Evolutionary conservation across 805 yeast species (phyloP).

Genomic region (Suhomyces prunicola): DNA sequence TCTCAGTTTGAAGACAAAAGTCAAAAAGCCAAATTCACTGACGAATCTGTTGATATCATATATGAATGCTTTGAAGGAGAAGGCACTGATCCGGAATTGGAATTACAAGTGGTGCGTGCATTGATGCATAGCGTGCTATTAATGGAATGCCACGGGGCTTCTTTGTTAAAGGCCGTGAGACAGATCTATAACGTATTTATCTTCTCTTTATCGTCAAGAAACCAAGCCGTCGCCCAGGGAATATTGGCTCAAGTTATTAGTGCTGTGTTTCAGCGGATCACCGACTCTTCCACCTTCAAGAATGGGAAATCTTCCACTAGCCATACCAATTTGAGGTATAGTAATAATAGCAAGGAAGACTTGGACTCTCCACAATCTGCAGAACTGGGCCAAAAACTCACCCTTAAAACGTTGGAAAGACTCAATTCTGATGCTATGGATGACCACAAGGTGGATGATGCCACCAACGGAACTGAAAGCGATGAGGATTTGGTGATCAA

Average conservation of each 20-base stretch:
- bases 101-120: constrained; percentile 90
- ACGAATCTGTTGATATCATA: constrained; percentile 80
- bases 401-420: constrained; percentile 59
- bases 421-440: constrained; percentile 49
- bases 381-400: constrained; percentile 35
- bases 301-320: constrained; percentile 14
- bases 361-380: constrained; percentile 9
- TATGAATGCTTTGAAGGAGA: constrained; percentile 88
- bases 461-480: constrained; percentile 41
- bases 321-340: constrained; percentile 17
- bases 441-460: constrained; percentile 42
- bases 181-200: constrained; percentile 92
- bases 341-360: constrained; percentile 12
- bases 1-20: constrained; percentile 63
- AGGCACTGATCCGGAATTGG: constrained; percentile 84
- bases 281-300: constrained; percentile 21
- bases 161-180: constrained; percentile 83
- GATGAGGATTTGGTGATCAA: constrained; percentile 72
- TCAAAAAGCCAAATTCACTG: constrained; percentile 61
- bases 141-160: constrained; percentile 86
- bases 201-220: constrained; percentile 72
- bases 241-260: constrained; percentile 87
- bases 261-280: constrained; percentile 71
- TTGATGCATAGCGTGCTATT: constrained; percentile 83
- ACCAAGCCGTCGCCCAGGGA: constrained; percentile 95